Conservation (phyloP, 78 protist genomes). For the Capsaspora owczarzaki region DNA sequence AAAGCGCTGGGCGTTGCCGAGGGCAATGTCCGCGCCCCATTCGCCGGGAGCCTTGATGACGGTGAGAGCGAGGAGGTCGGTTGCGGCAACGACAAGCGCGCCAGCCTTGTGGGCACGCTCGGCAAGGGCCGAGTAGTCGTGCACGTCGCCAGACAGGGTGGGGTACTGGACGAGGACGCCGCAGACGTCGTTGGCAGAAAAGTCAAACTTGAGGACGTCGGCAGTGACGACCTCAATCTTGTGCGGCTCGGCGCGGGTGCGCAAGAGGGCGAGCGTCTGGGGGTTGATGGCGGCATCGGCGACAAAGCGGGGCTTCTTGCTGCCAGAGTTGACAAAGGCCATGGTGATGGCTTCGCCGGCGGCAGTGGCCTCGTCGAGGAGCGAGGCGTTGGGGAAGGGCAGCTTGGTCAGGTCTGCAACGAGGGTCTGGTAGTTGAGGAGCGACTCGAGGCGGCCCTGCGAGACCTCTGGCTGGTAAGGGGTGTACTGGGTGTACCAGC, state of each 20-base stretch:
- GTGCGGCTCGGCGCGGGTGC: conserved; percentile 71
- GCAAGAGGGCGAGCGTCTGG: conserved; percentile 74
- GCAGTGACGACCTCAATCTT: conserved; percentile 18
- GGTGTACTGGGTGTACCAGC: conserved; percentile 99
- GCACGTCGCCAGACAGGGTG: conserved; percentile 63
- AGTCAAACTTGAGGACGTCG: conserved; percentile 17
- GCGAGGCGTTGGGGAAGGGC: conserved; percentile 83
- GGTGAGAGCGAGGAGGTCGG: conserved; percentile 89
- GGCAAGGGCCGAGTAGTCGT: conserved; percentile 41
- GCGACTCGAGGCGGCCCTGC: conserved; percentile 91
- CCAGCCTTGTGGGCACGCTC: conserved; percentile 31
- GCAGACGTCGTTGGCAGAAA: conserved; percentile 19
- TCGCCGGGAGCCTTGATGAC: conserved; percentile 64
- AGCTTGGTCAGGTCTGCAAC: conserved; percentile 83
- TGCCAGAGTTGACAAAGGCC: conserved; percentile 24
- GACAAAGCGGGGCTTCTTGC: conserved; percentile 34
- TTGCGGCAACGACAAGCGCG: conserved; percentile 47
- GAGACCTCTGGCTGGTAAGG: conserved; percentile 98
- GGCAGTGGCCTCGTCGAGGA: conserved; percentile 92
- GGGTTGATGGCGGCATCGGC: conserved; percentile 65
- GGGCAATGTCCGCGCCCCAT: conserved; percentile 72
- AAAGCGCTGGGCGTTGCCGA: conserved; percentile 87
- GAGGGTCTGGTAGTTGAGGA: conserved; percentile 93
- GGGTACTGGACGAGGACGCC: conserved; percentile 84
- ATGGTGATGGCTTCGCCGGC: conserved; percentile 90